A percentile compares a stretch with the other conserved stretches of the same genome.
Conservation (phyloP, 1,284 basidiomycete species). For the Cutaneotrichosporon spelunceum region DNA sequence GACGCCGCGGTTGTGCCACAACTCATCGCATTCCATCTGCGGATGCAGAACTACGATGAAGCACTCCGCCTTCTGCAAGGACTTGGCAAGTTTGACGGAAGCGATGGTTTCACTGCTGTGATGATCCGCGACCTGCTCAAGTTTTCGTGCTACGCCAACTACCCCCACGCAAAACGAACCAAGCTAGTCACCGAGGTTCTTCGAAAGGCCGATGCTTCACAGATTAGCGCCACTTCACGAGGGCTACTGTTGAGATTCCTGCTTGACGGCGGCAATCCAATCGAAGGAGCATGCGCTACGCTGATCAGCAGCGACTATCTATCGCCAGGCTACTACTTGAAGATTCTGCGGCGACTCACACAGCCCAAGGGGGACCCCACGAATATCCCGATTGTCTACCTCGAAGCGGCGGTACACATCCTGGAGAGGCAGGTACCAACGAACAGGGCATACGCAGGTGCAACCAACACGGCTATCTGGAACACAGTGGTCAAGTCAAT, state of each 20-base stretch:
- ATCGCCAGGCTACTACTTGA: not conserved
- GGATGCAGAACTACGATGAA: not conserved
- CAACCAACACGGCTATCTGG: not conserved
- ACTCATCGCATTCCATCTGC: not conserved
- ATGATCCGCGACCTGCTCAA: not conserved
- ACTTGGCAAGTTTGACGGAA: not conserved
- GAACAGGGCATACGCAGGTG: not conserved
- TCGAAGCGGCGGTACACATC: constrained; percentile 11
- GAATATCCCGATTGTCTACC: not conserved
- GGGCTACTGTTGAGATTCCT: constrained; percentile 10
- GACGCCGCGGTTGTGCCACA: not conserved
- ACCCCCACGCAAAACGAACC: not conserved
- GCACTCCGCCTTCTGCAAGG: not conserved
- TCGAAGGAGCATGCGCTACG: not conserved
- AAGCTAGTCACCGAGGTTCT: constrained; percentile 9
- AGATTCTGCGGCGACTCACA: not conserved
- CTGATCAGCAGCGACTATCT: not conserved
- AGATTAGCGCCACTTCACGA: not conserved
- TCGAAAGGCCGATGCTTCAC: not conserved
- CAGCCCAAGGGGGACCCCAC: not conserved
- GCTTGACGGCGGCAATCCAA: constrained; percentile 6
- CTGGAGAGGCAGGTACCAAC: constrained; percentile 4
- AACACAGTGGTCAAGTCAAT: not conserved
- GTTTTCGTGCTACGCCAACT: not conserved
- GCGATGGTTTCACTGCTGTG: not conserved